Percentiles rank a stretch among this genome's conserved stretches.
Conservation (phyloP, 2,329 filamentous ascomycete species). For the Myotisia sp. region DNA sequence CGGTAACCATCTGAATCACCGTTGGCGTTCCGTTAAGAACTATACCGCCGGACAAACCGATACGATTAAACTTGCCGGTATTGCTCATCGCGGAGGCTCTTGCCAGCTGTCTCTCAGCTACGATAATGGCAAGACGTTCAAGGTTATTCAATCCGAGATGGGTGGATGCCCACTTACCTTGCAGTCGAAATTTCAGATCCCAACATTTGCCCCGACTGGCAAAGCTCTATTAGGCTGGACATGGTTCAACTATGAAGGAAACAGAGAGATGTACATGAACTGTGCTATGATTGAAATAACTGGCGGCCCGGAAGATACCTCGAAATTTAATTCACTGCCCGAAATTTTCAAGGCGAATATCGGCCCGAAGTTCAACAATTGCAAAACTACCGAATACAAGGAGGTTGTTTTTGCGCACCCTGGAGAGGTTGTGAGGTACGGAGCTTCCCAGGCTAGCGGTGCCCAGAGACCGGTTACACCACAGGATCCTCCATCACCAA, state of each 20-base stretch:
- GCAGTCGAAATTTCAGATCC: slow-evolving; percentile 52
- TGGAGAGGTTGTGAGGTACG: neutral
- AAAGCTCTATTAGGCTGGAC: slow-evolving; percentile 59
- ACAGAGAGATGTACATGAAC: slow-evolving; percentile 54
- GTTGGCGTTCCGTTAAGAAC: slow-evolving; percentile 43
- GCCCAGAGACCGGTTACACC: neutral
- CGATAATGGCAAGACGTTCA: slow-evolving; percentile 55
- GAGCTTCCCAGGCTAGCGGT: neutral
- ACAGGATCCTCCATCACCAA: neutral
- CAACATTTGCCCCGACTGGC: slow-evolving; percentile 45
- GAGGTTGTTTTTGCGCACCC: slow-evolving; percentile 4
- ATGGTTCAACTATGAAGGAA: slow-evolving; percentile 53
- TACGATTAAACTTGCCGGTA: slow-evolving; percentile 50
- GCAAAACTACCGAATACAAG: slow-evolving; percentile 4
- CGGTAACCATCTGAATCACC: slow-evolving; percentile 42
- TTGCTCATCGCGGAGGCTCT: slow-evolving; percentile 53
- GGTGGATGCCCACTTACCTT: slow-evolving; percentile 40
- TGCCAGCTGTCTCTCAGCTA: slow-evolving; percentile 65
- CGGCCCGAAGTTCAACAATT: neutral
- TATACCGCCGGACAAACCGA: slow-evolving; percentile 50
- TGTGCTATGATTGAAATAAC: slow-evolving; percentile 41
- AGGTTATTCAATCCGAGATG: slow-evolving; percentile 50
- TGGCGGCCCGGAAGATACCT: neutral
- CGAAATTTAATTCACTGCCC: slow-evolving; percentile 4
- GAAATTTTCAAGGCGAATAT: slow-evolving; percentile 7